Conservation (phyloP, 306 rosid genomes). For the Quercus rubra region DNA sequence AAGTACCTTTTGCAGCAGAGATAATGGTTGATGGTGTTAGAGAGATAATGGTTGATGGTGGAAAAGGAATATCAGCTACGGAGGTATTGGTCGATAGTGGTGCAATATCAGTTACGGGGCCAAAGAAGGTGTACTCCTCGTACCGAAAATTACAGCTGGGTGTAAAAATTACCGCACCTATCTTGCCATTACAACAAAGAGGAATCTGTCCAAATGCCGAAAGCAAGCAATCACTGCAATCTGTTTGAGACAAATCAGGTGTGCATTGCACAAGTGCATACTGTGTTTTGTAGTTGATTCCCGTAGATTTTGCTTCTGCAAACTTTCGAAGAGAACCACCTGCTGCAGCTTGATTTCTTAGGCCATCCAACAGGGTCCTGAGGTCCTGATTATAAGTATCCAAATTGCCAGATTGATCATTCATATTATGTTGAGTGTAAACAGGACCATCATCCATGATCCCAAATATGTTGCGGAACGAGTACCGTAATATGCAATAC, state of each 20-base stretch:
- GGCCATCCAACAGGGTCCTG: background rate
- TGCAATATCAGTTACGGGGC: background rate
- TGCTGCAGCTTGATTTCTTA: background rate
- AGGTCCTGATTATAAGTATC: background rate
- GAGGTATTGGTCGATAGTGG: no score
- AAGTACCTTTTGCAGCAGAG: no score
- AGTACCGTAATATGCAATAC: slow-evolving; percentile 5
- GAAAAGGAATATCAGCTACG: no score
- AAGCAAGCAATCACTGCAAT: slow-evolving; percentile 13
- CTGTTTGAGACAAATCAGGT: slow-evolving; percentile 11
- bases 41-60: no score
- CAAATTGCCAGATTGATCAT: background rate
- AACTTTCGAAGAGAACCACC: slow-evolving; percentile 7
- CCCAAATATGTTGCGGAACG: background rate
- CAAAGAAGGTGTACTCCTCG: background rate
- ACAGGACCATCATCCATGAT: background rate
- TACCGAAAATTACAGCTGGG: slow-evolving; percentile 15
- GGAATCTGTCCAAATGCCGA: background rate
- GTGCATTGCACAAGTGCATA: slow-evolving; percentile 24
- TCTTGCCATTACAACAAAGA: background rate
- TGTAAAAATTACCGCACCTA: background rate
- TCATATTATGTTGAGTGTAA: background rate
- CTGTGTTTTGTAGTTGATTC: background rate
- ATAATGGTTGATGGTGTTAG: no score
- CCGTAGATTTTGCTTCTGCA: background rate